phyloP scores from a whole-genome alignment of 441 rosid genomes.

The Eruca vesicaria region DNA sequence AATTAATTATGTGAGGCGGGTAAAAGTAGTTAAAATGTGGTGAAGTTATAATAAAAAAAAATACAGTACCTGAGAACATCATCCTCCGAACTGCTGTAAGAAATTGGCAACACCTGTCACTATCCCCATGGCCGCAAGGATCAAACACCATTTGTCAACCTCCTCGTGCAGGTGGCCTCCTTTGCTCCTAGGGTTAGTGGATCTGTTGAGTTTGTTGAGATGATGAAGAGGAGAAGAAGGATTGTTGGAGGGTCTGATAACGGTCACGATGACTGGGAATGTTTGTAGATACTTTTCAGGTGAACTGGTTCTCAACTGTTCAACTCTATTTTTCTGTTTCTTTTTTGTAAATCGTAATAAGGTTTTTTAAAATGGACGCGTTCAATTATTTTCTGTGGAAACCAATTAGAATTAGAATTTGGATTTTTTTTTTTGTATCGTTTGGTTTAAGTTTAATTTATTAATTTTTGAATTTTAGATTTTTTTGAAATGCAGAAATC shows the following conservation, averaged over 20 bases:
- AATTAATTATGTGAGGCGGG: neutral
- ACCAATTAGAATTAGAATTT: neutral
- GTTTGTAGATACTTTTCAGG: slow-evolving; percentile 2
- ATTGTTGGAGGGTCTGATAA: slow-evolving; percentile 2
- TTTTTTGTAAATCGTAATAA: neutral
- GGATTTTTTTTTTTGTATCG: too few species aligned
- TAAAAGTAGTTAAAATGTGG: neutral
- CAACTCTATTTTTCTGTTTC: neutral
- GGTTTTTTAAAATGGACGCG: neutral
- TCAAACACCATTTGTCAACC: slow-evolving; percentile 93
- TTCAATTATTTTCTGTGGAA: neutral
- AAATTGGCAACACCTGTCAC: slow-evolving; percentile 93
- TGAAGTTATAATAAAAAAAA: neutral
- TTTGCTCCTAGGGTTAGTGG: slow-evolving; percentile 40
- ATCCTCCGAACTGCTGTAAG: slow-evolving; percentile 95
- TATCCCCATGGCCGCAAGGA: slow-evolving; percentile 91
- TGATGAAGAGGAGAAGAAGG: neutral
- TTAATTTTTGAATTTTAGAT: too few species aligned
- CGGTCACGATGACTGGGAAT: slow-evolving; percentile 20
- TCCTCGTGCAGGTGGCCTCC: slow-evolving; percentile 67
- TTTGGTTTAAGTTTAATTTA: too few species aligned
- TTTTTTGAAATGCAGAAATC: too few species aligned
- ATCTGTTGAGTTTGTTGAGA: neutral
- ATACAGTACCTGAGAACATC: slow-evolving; percentile 94
- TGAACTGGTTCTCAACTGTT: slow-evolving; percentile 3